phyloP scores from a whole-genome alignment of 345 rosid genomes.

The Populus ilicifolia region DNA sequence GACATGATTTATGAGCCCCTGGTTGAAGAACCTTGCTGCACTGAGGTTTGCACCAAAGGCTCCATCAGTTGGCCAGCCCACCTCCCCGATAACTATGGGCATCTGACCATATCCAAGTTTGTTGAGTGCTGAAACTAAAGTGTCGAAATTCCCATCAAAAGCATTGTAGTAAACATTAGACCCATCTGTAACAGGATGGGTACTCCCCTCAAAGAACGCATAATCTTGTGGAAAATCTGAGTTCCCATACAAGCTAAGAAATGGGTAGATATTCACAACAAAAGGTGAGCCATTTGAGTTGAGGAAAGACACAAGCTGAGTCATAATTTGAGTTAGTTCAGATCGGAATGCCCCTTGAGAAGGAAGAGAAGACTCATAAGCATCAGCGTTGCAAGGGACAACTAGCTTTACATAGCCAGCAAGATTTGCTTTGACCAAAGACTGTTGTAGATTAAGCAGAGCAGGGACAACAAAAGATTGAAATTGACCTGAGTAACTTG shows the following conservation, averaged over 20 bases:
- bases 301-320: constrained; percentile 78
- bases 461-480: constrained; percentile 78
- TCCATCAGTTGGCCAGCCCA: constrained; percentile 97
- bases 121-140: constrained; percentile 79
- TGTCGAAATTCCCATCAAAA: constrained; percentile 89
- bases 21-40: constrained; percentile 84
- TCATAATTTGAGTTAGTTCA: constrained; percentile 75
- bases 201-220: constrained; percentile 81
- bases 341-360: constrained; percentile 89
- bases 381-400: constrained; percentile 97
- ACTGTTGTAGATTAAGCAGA: constrained; percentile 72
- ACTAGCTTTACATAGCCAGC: constrained; percentile 76
- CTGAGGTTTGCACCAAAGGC: constrained; percentile 72
- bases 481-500: constrained; percentile 64
- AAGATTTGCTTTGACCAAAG: constrained; percentile 74
- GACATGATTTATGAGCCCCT: constrained; percentile 71
- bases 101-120: constrained; percentile 82
- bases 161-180: constrained; percentile 75
- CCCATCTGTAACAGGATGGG: constrained; percentile 80
- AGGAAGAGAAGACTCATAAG: constrained; percentile 76
- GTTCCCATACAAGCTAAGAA: constrained; percentile 84
- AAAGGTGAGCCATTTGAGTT: constrained; percentile 87
- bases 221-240: constrained; percentile 93
- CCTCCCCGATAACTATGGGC: constrained; percentile 91
- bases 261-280: constrained; percentile 89